These are phyloP conservation scores for Galerina marginata DNA, from an alignment of 768 basidiomycete species.

Conservation along the genomic window DNA sequence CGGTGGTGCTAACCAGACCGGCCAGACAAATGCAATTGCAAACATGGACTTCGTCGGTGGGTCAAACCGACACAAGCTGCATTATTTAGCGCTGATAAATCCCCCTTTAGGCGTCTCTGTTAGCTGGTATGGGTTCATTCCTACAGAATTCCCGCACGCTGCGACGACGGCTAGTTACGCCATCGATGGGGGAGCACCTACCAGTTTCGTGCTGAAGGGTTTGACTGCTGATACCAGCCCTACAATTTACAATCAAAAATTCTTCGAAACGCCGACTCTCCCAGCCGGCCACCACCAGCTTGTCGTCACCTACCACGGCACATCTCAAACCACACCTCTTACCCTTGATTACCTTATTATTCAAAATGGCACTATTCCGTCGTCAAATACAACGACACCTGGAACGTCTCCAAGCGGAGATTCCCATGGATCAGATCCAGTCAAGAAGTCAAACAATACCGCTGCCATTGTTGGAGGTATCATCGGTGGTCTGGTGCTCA, in stretches of 20 bases:
- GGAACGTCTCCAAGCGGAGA: not conserved
- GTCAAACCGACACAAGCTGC: not conserved
- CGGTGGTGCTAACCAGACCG: constrained; percentile 23
- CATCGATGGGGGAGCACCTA: constrained; percentile 25
- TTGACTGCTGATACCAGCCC: constrained; percentile 10
- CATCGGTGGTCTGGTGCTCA: constrained; percentile 24
- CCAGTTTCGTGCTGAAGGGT: constrained; percentile 26
- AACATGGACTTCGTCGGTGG: constrained; percentile 30
- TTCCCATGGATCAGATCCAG: not conserved
- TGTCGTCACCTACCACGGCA: constrained; percentile 27
- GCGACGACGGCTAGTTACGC: constrained; percentile 24
- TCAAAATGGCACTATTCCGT: constrained; percentile 21
- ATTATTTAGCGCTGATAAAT: not conserved
- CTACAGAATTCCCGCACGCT: constrained; percentile 19
- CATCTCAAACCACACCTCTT: constrained; percentile 27
- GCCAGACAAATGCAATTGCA: constrained; percentile 14
- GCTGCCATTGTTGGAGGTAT: constrained; percentile 29
- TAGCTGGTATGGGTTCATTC: constrained; percentile 31
- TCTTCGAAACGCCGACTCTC: constrained; percentile 29
- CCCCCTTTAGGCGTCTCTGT: constrained; percentile 22
- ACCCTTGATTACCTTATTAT: constrained; percentile 30
- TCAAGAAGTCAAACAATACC: constrained; percentile 6
- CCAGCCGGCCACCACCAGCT: constrained; percentile 28
- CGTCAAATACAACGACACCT: constrained; percentile 1
- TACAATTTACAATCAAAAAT: constrained; percentile 28